Conservation (phyloP, 495 filamentous ascomycete genomes). For the Daldinia caldariorum region DNA sequence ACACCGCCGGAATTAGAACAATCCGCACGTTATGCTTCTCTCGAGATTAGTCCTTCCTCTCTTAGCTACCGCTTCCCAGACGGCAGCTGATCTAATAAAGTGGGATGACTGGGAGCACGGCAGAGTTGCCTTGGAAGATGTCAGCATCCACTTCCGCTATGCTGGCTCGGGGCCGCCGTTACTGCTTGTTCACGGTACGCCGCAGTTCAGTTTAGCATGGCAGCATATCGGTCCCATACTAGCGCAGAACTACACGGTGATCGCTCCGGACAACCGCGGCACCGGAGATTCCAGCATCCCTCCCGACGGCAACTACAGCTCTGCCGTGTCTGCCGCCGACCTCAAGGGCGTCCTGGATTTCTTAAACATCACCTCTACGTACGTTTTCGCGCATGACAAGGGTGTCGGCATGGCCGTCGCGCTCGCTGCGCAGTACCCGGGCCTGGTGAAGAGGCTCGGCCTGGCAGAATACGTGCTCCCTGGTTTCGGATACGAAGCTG, state of each 20-base stretch:
- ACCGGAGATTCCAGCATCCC: background rate
- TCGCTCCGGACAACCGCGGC: conserved; percentile 1
- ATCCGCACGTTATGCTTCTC: background rate
- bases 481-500: background rate
- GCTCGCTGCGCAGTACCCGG: conserved; percentile 47
- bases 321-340: background rate
- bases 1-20: background rate
- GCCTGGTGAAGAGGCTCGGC: conserved; percentile 43
- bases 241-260: background rate
- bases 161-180: conserved; percentile 52
- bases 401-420: conserved; percentile 51
- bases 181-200: background rate
- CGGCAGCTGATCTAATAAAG: conserved; percentile 15
- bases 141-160: conserved; percentile 56
- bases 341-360: background rate
- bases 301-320: background rate
- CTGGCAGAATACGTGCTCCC: conserved; percentile 44
- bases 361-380: conserved; percentile 25
- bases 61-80: background rate
- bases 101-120: conserved; percentile 51
- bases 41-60: background rate
- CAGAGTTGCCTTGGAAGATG: conserved; percentile 50
- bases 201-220: background rate
- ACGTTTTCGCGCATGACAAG: conserved; percentile 54
- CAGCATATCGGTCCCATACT: background rate